Conservation (phyloP, 2,329 filamentous ascomycete genomes). For the Xylaria polymorpha region DNA sequence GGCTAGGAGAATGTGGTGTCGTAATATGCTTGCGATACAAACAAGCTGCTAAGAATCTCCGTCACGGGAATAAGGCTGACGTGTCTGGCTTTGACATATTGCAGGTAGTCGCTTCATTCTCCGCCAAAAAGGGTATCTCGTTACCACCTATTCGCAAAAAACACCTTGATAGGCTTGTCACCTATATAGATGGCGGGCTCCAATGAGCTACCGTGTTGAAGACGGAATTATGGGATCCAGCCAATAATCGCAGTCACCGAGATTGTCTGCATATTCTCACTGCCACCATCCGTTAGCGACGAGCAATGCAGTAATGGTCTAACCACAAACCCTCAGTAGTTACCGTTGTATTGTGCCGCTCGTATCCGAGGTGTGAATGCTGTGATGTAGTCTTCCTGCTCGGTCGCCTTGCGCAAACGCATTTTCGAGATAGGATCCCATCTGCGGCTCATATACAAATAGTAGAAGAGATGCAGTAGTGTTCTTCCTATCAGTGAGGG, state of each 20-base stretch:
- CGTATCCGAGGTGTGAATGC: slow-evolving; percentile 5
- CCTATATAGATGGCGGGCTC: background rate
- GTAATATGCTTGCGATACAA: background rate
- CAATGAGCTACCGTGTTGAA: background rate
- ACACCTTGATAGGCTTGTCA: background rate
- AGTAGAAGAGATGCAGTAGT: background rate
- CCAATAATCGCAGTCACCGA: background rate
- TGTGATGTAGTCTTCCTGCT: background rate
- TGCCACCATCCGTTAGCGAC: background rate
- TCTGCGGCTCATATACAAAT: background rate
- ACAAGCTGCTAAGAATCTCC: background rate
- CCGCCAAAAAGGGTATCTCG: background rate
- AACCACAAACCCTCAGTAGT: background rate
- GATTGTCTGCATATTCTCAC: background rate
- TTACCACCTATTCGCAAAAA: background rate
- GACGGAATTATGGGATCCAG: background rate
- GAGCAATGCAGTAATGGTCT: too few relatives aligned
- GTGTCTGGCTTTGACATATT: background rate
- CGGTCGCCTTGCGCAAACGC: background rate
- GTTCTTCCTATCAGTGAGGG: slow-evolving; percentile 7
- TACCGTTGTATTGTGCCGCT: background rate
- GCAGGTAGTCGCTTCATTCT: background rate
- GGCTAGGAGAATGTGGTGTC: background rate
- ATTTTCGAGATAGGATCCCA: background rate
- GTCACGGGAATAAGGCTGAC: background rate